Percentiles rank a stretch among this genome's conserved stretches.
These are phyloP conservation scores for Hippophae tibetana DNA, from an alignment of 306 rosid species.

Conservation along the genomic window DNA sequence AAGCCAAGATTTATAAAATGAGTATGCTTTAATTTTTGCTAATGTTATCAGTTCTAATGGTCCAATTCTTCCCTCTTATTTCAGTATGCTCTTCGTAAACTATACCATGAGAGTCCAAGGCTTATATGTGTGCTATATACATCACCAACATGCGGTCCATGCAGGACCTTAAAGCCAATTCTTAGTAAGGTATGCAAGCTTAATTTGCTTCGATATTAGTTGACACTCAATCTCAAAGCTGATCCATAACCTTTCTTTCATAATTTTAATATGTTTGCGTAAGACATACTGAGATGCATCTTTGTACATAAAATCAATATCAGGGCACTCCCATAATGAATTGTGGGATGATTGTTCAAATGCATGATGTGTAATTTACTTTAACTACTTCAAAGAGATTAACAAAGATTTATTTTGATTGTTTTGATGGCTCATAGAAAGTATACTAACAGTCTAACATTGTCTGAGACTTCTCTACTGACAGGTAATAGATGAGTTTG, in stretches of 20 bases:
- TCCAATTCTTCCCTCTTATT: constrained; percentile 8
- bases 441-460: neutral
- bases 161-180: constrained; percentile 92
- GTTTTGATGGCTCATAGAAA: constrained; percentile 4
- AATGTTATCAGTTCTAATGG: neutral
- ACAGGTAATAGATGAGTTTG: constrained; percentile 87
- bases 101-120: constrained; percentile 95
- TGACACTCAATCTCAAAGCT: constrained; percentile 13
- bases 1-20: too few relatives aligned
- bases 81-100: constrained; percentile 89
- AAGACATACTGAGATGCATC: neutral
- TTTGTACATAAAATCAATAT: too few relatives aligned
- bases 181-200: constrained; percentile 64
- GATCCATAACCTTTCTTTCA: constrained; percentile 1
- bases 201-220: constrained; percentile 1
- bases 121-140: constrained; percentile 83
- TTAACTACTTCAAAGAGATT: too few relatives aligned
- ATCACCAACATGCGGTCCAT: constrained; percentile 87
- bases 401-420: too few relatives aligned
- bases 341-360: neutral
- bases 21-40: too few relatives aligned
- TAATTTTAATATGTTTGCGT: constrained; percentile 2
- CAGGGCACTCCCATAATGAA: too few relatives aligned
- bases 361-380: neutral
- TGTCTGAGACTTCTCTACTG: constrained; percentile 3